phyloP scores from a whole-genome alignment of 768 basidiomycete species.

The Hirschioporus abietinus region DNA sequence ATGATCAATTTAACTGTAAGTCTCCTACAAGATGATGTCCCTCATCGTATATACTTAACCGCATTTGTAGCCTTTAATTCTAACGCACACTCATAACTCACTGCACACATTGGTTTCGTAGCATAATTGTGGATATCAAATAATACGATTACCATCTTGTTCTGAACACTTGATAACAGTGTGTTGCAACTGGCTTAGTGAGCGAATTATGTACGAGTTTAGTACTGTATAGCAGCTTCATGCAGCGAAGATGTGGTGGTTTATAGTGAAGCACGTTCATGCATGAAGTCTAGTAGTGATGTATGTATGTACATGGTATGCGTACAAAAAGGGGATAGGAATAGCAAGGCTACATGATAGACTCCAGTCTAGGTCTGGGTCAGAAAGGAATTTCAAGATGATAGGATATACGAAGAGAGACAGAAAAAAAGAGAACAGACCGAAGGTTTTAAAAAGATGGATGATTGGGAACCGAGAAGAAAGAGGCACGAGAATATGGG shows the following conservation, averaged over 20 bases:
- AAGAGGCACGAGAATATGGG: not conserved
- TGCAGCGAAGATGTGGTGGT: no score
- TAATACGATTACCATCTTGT: no score
- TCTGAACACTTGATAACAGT: no score
- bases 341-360: not conserved
- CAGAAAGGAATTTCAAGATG: not conserved
- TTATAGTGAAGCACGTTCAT: no score
- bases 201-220: no score
- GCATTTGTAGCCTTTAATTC: not conserved
- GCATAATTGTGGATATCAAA: not conserved
- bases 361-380: not conserved
- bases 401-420: not conserved
- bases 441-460: not conserved
- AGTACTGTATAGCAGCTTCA: no score
- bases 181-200: no score
- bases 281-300: no score
- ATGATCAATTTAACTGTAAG: not conserved
- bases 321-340: not conserved
- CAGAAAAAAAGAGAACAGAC: constrained; percentile 15
- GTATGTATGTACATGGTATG: no score
- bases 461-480: not conserved
- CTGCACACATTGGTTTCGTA: not conserved
- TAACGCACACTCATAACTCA: not conserved
- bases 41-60: not conserved
- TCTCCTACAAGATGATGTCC: no score